Base-by-base conservation (phyloP, 164 flowering plant species). In the Dillenia turbinata region DNA sequence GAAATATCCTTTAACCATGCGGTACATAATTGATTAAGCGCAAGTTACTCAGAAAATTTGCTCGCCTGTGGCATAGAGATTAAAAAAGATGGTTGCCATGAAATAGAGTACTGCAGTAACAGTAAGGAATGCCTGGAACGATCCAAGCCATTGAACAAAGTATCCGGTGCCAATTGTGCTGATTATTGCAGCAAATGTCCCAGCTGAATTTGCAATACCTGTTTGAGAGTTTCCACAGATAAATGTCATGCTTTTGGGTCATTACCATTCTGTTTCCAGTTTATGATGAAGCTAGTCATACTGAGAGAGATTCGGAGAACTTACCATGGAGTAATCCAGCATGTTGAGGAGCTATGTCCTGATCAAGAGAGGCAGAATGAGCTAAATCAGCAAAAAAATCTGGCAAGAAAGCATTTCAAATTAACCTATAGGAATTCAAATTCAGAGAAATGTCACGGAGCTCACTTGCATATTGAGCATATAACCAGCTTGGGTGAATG, bases 401-500 rank as follows among this genome's bases (percentile, higher is more conserved):
- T 57, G 5, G 5, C 44, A 5, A 66, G 24, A 11, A 4, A n/a
- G 9, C 49, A 24, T 24, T 14, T 63, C 49, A 66, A 9, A 59
- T 59, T 57, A 26, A 60, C 9, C 45, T 17, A 5, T 22, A 48
- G 10, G 49, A 16, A 14, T 57, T 57, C 17, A 2, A 15, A 12
- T 57, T 44, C 2, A 57, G 48, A 44, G 24, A 9, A 24, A 10
- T 17, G 50, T 15, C 0, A 0, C 43, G 45, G 44, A 44, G 12
- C 85, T 77, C 83, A 94, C 97, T 59, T 94, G 90, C 76, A 94
- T 94, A 69, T 94, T 94, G 24, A 94, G 87, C 47, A 94, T 84
- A 77, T 86, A 94, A 2, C 98, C 98, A 10, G 98, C 97, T 81
- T 94, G 98, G 78, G 93, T 89, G 75, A 91, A 94, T 17, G 97